These are phyloP conservation scores for Botryotinia convoluta DNA, from an alignment of 2,329 filamentous ascomycete species.

Conservation along the genomic window DNA sequence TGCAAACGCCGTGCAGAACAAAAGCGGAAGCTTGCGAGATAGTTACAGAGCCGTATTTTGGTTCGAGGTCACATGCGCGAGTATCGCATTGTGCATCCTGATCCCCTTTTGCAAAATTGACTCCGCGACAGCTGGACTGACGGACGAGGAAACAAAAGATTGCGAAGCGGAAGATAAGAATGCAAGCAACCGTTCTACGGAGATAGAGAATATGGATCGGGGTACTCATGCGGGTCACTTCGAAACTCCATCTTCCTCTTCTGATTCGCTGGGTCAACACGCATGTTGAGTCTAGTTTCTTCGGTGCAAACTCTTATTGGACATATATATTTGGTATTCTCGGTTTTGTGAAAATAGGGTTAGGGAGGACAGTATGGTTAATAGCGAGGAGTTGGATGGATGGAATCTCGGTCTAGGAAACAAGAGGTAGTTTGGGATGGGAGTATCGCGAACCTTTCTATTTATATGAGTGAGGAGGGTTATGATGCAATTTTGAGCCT, in stretches of 20 bases:
- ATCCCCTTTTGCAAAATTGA: conserved; percentile 18
- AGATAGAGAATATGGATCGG: not conserved
- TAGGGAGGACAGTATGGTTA: not conserved
- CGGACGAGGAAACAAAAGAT: not conserved
- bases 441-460: not conserved
- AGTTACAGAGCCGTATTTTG: conserved; percentile 17
- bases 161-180: not conserved
- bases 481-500: not conserved
- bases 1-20: not conserved
- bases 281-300: not conserved
- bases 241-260: not conserved
- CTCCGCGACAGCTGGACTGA: conserved; percentile 10
- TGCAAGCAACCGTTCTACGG: not conserved
- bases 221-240: not conserved
- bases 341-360: not conserved
- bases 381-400: not conserved
- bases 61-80: conserved; percentile 18
- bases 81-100: conserved; percentile 12
- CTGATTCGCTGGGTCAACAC: not conserved
- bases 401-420: not conserved
- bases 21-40: not conserved
- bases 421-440: not conserved
- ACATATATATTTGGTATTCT: not conserved
- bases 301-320: not conserved
- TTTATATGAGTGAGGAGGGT: not conserved